These are phyloP conservation scores for Aspergillus eucalypticola DNA, from an alignment of 2,329 filamentous ascomycete genomes.

Conservation along the genomic window DNA sequence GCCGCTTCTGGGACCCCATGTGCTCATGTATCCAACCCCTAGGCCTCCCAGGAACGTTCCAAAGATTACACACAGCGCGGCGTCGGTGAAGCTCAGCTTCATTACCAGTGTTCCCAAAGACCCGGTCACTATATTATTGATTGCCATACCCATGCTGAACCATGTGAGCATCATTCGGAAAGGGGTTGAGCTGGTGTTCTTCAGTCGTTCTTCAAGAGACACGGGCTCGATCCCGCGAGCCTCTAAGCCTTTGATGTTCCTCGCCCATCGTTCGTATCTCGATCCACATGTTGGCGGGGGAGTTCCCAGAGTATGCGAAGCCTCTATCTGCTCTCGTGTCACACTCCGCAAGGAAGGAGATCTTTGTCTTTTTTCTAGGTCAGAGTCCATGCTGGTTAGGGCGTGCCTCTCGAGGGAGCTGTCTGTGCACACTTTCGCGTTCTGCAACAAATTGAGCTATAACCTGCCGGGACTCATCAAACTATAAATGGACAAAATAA, in stretches of 20 bases:
- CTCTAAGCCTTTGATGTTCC: conserved; percentile 29
- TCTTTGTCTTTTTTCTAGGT: conserved; percentile 28
- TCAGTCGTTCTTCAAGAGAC: conserved; percentile 29
- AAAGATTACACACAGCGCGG: conserved; percentile 40
- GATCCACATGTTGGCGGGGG: conserved; percentile 12
- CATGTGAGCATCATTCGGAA: conserved; percentile 40
- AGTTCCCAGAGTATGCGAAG: conserved; percentile 10
- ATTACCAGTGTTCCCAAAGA: conserved; percentile 45
- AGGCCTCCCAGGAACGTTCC: conserved; percentile 37
- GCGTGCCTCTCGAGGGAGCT: background rate
- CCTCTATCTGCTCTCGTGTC: conserved; percentile 24
- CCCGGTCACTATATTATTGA: conserved; percentile 45
- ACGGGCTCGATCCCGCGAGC: conserved; percentile 30
- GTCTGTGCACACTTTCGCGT: background rate
- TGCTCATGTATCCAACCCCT: conserved; percentile 45
- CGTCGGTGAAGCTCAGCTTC: conserved; percentile 43
- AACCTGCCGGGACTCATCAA: background rate
- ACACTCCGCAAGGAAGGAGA: conserved; percentile 27
- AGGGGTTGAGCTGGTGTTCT: conserved; percentile 25
- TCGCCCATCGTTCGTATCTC: conserved; percentile 26
- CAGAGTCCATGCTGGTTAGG: conserved; percentile 18
- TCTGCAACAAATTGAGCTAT: conserved; percentile 3
- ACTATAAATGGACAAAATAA: background rate
- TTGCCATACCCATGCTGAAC: conserved; percentile 43
- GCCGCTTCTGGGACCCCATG: conserved; percentile 44